These are phyloP conservation scores for Corrigiola litoralis DNA, from an alignment of 179 eudicot species.

Conservation along the genomic window DNA sequence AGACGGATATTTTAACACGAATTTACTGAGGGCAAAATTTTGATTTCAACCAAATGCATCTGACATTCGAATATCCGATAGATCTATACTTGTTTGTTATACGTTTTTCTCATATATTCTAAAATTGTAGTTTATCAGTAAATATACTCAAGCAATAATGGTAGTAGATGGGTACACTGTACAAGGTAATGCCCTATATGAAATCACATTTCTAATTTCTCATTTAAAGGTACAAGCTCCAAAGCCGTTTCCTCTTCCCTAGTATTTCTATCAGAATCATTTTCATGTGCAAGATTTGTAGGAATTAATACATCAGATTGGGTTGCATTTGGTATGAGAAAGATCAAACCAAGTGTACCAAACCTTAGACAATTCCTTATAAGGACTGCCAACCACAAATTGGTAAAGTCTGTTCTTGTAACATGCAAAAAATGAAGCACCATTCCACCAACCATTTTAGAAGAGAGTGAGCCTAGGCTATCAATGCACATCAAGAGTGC, in stretches of 20 bases:
- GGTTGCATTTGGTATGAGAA: slow-evolving; percentile 32
- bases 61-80: too few relatives aligned
- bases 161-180: background rate
- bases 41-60: too few relatives aligned
- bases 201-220: slow-evolving; percentile 15
- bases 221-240: slow-evolving; percentile 28
- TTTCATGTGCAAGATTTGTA: slow-evolving; percentile 1
- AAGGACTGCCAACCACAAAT: slow-evolving; percentile 45
- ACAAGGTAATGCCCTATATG: background rate
- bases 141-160: too few relatives aligned
- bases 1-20: too few relatives aligned
- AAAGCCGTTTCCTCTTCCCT: slow-evolving; percentile 9
- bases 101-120: too few relatives aligned
- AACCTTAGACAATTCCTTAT: slow-evolving; percentile 45
- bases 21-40: too few relatives aligned
- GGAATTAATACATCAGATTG: slow-evolving; percentile 28
- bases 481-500: slow-evolving; percentile 61
- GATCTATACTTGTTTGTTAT: too few relatives aligned
- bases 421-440: slow-evolving; percentile 39
- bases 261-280: background rate
- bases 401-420: slow-evolving; percentile 43
- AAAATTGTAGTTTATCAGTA: too few relatives aligned
- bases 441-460: slow-evolving; percentile 47
- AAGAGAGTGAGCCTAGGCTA: slow-evolving; percentile 37
- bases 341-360: slow-evolving; percentile 34